Evolutionary conservation across 75 land plant genomes (phyloP), one percentile per base, ranked within the genome.

Genomic region (Adiantum capillusveneris): DNA sequence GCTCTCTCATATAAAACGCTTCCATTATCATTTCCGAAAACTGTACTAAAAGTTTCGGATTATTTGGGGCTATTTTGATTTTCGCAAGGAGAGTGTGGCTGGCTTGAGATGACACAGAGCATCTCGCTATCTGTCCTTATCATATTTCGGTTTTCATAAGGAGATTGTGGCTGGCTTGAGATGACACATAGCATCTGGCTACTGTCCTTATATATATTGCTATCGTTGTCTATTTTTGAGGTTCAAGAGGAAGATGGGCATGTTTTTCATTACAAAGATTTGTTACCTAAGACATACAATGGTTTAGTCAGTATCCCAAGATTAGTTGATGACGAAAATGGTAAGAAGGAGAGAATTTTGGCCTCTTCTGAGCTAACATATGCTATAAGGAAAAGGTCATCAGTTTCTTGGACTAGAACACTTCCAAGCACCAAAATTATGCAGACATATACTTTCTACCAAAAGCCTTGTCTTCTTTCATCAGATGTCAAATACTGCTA

Each of bases 1-100:
- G n/a, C n/a, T n/a, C n/a, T n/a, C n/a, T n/a, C n/a, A n/a, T n/a
- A n/a, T n/a, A n/a, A n/a, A n/a, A n/a, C n/a, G n/a, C 84, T 95
- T 7, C 91, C 96, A 26, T 21, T 84, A 25, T 7, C 54, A 18
- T 76, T 75, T 19, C 81, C 86, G 27, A 31, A 28, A 36, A 46
- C 56, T 2, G 28, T 82, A 1, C 56, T 58, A 11, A 30, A 39
- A 46, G 18, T 71, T 21, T 87, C 84, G 31, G 63, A 73, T 16
- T 84, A 79, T 57, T 24, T 95, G 50, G 99, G 99, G 22, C 55
- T 95, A 0, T 89, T 66, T 66, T 78, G 78, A 65, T 29, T 78
- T 34, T 75, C 84, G 30, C 49, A 25, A 28, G 27, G 43, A 18
- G 62, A 72, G 52, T 29, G 54, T 2, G 81, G 79, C 25, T 86